A percentile compares a stretch with the other conserved stretches of the same genome.
phyloP scores from a whole-genome alignment of 148 eudicot species.

The Vaccinium macrocarpon region DNA sequence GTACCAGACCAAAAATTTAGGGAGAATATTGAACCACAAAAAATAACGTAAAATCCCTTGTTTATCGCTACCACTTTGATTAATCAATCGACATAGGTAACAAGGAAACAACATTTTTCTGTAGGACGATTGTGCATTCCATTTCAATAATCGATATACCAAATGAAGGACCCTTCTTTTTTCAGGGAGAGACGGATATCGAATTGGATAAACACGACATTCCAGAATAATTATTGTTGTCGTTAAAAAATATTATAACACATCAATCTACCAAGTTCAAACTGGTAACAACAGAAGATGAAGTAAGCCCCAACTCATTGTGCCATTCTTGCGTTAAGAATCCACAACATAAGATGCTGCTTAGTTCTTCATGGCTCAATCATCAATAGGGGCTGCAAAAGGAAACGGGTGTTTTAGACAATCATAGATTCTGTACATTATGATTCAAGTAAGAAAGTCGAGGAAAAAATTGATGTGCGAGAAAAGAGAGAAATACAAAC shows the following conservation, averaged over 20 bases:
- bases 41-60: too few species aligned
- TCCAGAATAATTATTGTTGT: background rate
- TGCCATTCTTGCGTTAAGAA: background rate
- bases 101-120: too few species aligned
- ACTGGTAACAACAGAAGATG: background rate
- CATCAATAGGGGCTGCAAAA: constrained; percentile 25
- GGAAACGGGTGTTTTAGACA: background rate
- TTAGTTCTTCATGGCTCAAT: constrained; percentile 21
- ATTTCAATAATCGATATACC: background rate
- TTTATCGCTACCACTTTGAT: too few species aligned
- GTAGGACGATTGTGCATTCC: too few species aligned
- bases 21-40: too few species aligned
- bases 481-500: constrained; percentile 24
- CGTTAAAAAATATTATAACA: background rate
- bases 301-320: background rate
- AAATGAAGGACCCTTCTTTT: background rate
- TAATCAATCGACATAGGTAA: too few species aligned
- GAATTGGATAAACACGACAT: background rate
- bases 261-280: background rate
- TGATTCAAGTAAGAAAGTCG: background rate
- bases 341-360: background rate
- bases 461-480: background rate
- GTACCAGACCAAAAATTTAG: too few species aligned
- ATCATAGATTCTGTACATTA: background rate
- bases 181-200: background rate